Conservation (phyloP, 73 alveolate genomes). For the Breviolum minutum region DNA sequence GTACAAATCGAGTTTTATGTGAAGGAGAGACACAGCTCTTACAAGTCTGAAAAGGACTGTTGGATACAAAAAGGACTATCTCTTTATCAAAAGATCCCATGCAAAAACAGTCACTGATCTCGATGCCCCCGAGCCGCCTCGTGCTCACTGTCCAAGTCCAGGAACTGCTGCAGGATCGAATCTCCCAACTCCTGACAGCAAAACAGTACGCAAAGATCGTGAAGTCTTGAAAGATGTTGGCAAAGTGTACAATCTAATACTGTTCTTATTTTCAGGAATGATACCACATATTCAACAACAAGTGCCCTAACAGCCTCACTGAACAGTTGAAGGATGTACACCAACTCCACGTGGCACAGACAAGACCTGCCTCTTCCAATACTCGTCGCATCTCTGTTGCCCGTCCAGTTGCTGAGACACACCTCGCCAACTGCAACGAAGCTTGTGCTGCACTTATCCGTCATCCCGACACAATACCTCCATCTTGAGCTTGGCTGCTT, state of each 20-base stretch:
- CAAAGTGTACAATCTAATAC: too few species aligned
- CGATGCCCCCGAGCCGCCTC: neutral
- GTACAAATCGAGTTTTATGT: too few species aligned
- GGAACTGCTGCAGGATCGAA: constrained; percentile 38
- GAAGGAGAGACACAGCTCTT: too few species aligned
- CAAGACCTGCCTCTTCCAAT: constrained; percentile 25
- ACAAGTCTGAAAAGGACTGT: neutral
- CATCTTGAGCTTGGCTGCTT: neutral
- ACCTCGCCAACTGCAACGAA: neutral
- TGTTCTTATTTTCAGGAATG: too few species aligned
- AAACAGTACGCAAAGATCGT: too few species aligned
- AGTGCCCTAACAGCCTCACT: too few species aligned
- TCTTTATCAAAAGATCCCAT: neutral
- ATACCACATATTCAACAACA: too few species aligned
- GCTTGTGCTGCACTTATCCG: neutral
- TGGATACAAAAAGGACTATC: neutral
- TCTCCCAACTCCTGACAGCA: constrained; percentile 29
- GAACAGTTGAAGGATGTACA: too few species aligned
- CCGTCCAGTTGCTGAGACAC: neutral
- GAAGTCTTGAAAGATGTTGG: too few species aligned
- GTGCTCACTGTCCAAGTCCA: constrained; percentile 9
- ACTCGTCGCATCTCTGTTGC: constrained; percentile 44
- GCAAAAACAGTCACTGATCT: neutral
- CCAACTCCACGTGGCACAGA: too few species aligned
- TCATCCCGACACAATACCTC: neutral